A percentile compares a stretch with the other conserved stretches of the same genome.
Evolutionary conservation across 2,329 filamentous ascomycete species (phyloP).

Genomic region (Sclerotinia trifoliorum): DNA sequence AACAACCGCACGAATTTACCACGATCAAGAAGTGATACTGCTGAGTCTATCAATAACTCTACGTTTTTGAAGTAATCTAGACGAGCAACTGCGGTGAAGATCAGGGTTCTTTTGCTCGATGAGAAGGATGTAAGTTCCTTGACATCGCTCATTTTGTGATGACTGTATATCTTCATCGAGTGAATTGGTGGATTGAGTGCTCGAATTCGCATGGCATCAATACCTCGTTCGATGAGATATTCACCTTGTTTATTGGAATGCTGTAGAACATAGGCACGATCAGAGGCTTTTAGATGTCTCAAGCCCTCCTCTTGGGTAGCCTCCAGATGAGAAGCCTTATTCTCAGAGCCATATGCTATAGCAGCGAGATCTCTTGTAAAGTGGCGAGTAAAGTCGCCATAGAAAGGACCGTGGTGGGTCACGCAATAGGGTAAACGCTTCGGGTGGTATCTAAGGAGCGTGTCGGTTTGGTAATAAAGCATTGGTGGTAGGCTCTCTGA

Average conservation of each 20-base stretch:
- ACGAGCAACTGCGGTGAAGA: constrained; percentile 28
- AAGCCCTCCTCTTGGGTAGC: constrained; percentile 24
- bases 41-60: constrained; percentile 25
- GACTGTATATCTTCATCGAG: constrained; percentile 14
- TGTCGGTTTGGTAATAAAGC: constrained; percentile 28
- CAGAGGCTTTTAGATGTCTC: constrained; percentile 20
- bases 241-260: constrained; percentile 26
- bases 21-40: constrained; percentile 21
- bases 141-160: background rate
- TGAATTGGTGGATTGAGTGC: constrained; percentile 26
- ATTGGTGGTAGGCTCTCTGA: constrained; percentile 16
- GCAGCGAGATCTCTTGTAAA: constrained; percentile 24
- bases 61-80: constrained; percentile 28
- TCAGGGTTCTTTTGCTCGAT: constrained; percentile 19
- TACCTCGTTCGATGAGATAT: constrained; percentile 25
- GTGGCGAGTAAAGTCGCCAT: constrained; percentile 23
- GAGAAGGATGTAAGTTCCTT: constrained; percentile 15
- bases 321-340: constrained; percentile 25
- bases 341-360: constrained; percentile 26
- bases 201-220: constrained; percentile 24
- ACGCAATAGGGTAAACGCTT: constrained; percentile 25
- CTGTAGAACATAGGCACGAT: constrained; percentile 25
- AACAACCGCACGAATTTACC: constrained; percentile 21
- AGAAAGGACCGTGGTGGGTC: constrained; percentile 28
- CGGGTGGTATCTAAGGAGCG: constrained; percentile 25